A percentile compares a stretch with the other conserved stretches of the same genome.
These are phyloP conservation scores for Alternaria arbusti DNA, from an alignment of 2,329 filamentous ascomycete genomes.

Conservation along the genomic window DNA sequence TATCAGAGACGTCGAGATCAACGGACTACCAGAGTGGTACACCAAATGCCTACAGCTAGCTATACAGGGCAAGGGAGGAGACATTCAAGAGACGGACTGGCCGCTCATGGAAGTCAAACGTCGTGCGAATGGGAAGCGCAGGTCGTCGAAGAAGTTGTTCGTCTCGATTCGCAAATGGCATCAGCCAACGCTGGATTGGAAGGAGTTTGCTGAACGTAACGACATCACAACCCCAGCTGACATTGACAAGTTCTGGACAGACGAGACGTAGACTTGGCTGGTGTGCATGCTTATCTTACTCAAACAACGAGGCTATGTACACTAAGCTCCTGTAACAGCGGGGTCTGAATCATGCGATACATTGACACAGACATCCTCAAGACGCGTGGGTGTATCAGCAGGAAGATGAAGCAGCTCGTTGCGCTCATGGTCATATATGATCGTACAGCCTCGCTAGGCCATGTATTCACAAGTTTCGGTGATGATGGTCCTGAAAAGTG, in stretches of 20 bases:
- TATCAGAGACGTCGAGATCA: conserved; percentile 22
- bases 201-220: conserved; percentile 31
- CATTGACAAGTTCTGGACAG: conserved; percentile 8
- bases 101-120: conserved; percentile 16
- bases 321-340: background rate
- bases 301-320: background rate
- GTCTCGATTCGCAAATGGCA: conserved; percentile 23
- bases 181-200: conserved; percentile 30
- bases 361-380: background rate
- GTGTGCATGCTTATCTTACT: background rate
- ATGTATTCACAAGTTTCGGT: background rate
- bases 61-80: conserved; percentile 28
- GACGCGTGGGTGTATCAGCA: background rate
- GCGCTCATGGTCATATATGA: background rate
- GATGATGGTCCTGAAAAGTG: background rate
- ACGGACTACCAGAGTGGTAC: conserved; percentile 28
- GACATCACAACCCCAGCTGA: conserved; percentile 14
- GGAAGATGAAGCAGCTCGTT: background rate
- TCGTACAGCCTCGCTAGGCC: background rate
- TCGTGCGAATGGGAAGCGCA: background rate
- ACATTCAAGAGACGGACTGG: conserved; percentile 24
- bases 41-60: conserved; percentile 24
- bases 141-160: background rate
- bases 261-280: background rate
- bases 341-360: background rate